Conservation (phyloP, 495 filamentous ascomycete species). For the Penicillium steckii region DNA sequence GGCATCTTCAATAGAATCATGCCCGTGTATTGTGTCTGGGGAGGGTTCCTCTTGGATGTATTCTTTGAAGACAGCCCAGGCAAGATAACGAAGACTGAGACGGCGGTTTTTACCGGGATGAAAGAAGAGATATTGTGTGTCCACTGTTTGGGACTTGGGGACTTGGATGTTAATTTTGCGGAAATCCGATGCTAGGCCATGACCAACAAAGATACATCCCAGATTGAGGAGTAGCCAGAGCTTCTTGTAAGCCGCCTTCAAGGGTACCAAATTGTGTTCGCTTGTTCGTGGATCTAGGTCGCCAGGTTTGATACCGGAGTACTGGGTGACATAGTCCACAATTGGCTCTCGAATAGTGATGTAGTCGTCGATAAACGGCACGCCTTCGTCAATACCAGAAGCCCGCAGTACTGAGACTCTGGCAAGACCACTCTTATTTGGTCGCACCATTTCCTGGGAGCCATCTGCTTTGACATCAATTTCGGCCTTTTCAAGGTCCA, state of each 20-base stretch:
- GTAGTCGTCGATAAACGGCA: constrained; percentile 96
- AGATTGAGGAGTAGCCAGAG: constrained; percentile 95
- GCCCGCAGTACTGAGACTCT: constrained; percentile 86
- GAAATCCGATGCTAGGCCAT: constrained; percentile 91
- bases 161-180: constrained; percentile 97
- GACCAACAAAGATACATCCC: constrained; percentile 90
- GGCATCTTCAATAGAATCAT: constrained; percentile 94
- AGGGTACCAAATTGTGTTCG: constrained; percentile 74
- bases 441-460: constrained; percentile 78
- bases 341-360: constrained; percentile 86
- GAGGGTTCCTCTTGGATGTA: constrained; percentile 79
- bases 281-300: constrained; percentile 77
- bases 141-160: constrained; percentile 84
- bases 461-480: constrained; percentile 93
- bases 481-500: constrained; percentile 83
- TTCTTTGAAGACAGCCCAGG: constrained; percentile 83
- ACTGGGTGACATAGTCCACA: constrained; percentile 93
- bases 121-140: constrained; percentile 88
- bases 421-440: constrained; percentile 79
- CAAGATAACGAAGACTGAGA: constrained; percentile 82
- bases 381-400: constrained; percentile 67
- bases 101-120: constrained; percentile 63
- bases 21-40: constrained; percentile 47
- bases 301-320: constrained; percentile 81
- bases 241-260: constrained; percentile 95